Evolutionary conservation across 805 yeast species (phyloP).

Genomic region (Cyberlindnera mississippiensis): DNA sequence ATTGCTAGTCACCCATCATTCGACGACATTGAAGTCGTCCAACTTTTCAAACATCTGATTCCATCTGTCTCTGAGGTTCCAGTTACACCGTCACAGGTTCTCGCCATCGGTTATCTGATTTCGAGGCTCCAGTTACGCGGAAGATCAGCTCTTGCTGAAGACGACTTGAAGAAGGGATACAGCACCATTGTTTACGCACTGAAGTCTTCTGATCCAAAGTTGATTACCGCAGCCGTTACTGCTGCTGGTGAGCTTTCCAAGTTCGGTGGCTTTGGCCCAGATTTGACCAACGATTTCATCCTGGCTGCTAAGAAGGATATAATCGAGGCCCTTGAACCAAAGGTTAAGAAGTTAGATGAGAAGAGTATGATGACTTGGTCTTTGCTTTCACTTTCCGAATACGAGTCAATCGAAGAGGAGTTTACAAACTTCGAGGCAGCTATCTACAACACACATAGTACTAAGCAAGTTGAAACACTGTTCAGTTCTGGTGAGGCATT

Average conservation of each 20-base stretch:
- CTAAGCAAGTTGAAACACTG: conserved; percentile 71
- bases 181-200: conserved; percentile 3
- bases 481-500: conserved; percentile 86
- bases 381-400: conserved; percentile 40
- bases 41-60: conserved; percentile 10
- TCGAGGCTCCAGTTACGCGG: conserved; percentile 37
- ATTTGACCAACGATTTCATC: conserved; percentile 16
- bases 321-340: conserved; percentile 30
- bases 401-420: conserved; percentile 26
- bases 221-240: conserved; percentile 19
- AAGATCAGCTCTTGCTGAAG: conserved; percentile 6
- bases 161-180: neutral
- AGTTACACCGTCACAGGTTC: neutral
- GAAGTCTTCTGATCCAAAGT: conserved; percentile 9
- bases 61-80: conserved; percentile 3
- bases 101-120: conserved; percentile 35
- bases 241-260: conserved; percentile 35
- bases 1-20: conserved; percentile 40
- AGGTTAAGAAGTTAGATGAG: conserved; percentile 56
- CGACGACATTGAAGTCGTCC: conserved; percentile 12
- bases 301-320: conserved; percentile 25
- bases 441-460: conserved; percentile 54
- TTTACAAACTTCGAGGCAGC: conserved; percentile 30
- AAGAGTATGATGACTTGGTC: conserved; percentile 54
- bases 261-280: conserved; percentile 33